Evolutionary conservation across 805 yeast genomes (phyloP).

Genomic region (Lachancea kluyveri): DNA sequence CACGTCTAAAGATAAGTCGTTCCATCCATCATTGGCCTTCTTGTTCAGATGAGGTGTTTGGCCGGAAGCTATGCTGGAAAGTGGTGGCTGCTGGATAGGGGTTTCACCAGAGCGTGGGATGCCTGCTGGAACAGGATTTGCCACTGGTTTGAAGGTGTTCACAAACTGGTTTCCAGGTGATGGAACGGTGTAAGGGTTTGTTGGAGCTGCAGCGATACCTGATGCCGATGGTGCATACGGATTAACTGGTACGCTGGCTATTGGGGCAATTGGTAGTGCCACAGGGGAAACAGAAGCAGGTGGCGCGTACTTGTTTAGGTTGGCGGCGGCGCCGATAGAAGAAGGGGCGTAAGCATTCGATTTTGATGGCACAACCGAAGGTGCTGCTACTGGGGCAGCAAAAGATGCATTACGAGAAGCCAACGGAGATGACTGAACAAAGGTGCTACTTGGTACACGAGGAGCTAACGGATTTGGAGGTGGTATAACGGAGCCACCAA

Average conservation of each 20-base stretch:
- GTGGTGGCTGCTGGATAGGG: slow-evolving; percentile 32
- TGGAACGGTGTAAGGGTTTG: slow-evolving; percentile 26
- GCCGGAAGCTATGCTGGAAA: slow-evolving; percentile 27
- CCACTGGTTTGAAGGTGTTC: slow-evolving; percentile 25
- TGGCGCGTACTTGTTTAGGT: slow-evolving; percentile 9
- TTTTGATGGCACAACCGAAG: slow-evolving; percentile 6
- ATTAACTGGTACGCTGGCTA: slow-evolving; percentile 16
- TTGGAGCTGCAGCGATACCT: slow-evolving; percentile 16
- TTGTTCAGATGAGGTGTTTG: slow-evolving; percentile 31
- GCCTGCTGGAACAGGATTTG: slow-evolving; percentile 11
- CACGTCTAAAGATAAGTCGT: slow-evolving; percentile 29
- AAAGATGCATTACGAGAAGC: slow-evolving; percentile 4
- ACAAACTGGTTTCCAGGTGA: slow-evolving; percentile 19
- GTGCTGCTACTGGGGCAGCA: slow-evolving; percentile 8
- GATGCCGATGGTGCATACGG: slow-evolving; percentile 24
- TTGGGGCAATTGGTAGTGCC: slow-evolving; percentile 13
- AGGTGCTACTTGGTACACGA: slow-evolving; percentile 3
- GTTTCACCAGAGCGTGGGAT: slow-evolving; percentile 24
- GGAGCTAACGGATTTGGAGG: slow-evolving; percentile 2
- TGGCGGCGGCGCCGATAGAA: slow-evolving; percentile 11
- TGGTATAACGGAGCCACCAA: slow-evolving; percentile 7
- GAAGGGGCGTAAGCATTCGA: slow-evolving; percentile 17
- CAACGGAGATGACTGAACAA: slow-evolving; percentile 2
- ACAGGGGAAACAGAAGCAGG: slow-evolving; percentile 10
- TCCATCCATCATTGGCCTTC: slow-evolving; percentile 35